These are phyloP conservation scores for Wickerhamomyces hampshirensis DNA, from an alignment of 805 yeast species.

Conservation along the genomic window DNA sequence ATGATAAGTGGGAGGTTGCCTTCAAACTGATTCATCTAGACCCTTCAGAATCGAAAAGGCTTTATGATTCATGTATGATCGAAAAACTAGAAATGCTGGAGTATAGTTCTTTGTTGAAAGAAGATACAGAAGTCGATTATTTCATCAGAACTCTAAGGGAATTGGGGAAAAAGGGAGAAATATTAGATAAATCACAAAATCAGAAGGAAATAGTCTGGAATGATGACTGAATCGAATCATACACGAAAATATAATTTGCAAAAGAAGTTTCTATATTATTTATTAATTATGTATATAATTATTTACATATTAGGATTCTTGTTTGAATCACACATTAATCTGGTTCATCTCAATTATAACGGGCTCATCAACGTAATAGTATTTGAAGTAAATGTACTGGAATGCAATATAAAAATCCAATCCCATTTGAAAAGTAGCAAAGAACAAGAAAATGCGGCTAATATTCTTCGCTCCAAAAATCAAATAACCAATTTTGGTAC, in stretches of 20 bases:
- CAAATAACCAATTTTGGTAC: constrained; percentile 68
- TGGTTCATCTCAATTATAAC: background rate
- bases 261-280: constrained; percentile 1
- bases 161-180: constrained; percentile 27
- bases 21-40: constrained; percentile 26
- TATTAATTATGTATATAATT: constrained; percentile 1
- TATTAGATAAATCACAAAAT: constrained; percentile 1
- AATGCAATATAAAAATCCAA: constrained; percentile 69
- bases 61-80: constrained; percentile 22
- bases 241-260: no score
- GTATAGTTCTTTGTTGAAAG: constrained; percentile 18
- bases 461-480: constrained; percentile 72
- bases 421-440: constrained; percentile 74
- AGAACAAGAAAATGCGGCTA: constrained; percentile 57
- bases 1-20: constrained; percentile 30
- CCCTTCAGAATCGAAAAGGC: constrained; percentile 10
- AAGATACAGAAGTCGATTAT: constrained; percentile 16
- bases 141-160: constrained; percentile 24
- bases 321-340: background rate
- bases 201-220: constrained; percentile 18
- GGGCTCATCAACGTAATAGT: constrained; percentile 22
- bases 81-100: constrained; percentile 23
- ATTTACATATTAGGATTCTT: no score
- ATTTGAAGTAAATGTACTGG: constrained; percentile 64
- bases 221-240: constrained; percentile 15